Evolutionary conservation across 805 yeast genomes (phyloP), one percentile per base, ranked within the genome.

Genomic region (Wickerhamiella azymoides): DNA sequence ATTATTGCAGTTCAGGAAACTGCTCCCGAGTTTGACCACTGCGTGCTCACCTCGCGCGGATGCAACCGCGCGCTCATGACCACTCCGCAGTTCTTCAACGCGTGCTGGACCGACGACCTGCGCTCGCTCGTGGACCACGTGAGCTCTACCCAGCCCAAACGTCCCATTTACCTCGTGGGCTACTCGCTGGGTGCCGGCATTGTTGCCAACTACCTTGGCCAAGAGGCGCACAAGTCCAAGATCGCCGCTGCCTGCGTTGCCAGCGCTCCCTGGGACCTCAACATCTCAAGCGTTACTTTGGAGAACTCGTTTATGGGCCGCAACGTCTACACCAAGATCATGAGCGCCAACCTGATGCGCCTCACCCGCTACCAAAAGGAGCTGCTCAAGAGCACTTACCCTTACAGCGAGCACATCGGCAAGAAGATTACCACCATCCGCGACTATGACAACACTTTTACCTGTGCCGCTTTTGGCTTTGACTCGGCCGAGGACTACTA

Each of bases 131-230:
- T 84, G 44, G 62, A 69, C 42, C 71, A 71, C 27, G 61, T 84
- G 52, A 65, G 70, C 36, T 48, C 50, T 37, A 58, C 64, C 40
- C 79, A 68, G 57, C 89, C 93, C 1, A 63, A 69, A 43, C 74
- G 84, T n/a, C 66, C 73, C 18, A 73, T 81, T 47, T 78, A 72
- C 56, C 71, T 79, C 27, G 76, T 74, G n/a, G 94, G 94, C 2
- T 79, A 79, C 56, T 79, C 88, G n/a, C 70, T 84, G 45, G 94
- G 94, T 2, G 88, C 81, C 0, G 70, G 79, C 2, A 70, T 84
- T 27, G 65, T 83, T 49, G 71, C 81, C 25, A 84, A 84, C 57
- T 84, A 77, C 59, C 58, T 84, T 17, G 89, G 86, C 9, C 80
- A 75, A 55, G 77, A 76, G 52, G 74, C 73, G 10, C 48, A 43